Evolutionary conservation across 2,329 filamentous ascomycete genomes (phyloP), one percentile per base, ranked within the genome.

Genomic region (Ceratocystis diversiconidia): DNA sequence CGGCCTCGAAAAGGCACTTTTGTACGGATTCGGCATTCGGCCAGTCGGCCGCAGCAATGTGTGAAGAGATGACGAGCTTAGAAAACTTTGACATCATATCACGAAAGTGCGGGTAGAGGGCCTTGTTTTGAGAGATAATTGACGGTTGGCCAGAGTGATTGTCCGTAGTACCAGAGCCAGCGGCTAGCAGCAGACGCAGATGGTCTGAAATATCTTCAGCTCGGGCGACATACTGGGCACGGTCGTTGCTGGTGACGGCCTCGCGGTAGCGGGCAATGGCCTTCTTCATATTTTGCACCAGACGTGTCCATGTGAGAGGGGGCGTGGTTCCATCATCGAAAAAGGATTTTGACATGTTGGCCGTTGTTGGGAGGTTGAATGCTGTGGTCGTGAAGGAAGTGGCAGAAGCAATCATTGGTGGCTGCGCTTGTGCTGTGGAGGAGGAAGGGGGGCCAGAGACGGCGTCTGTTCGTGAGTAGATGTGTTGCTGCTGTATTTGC

Each of bases 51-150:
- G 92, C 91, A 48, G 94, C 94, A 73, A 99, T 96, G 73, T 99
- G 94, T 15, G 94, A 97, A 2, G 94, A 99, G 61, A 99, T 86
- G 57, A 99, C 94, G 8, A 99, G 81, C 75, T 99, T 99, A n/a
- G 94, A 97, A 74, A 99, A 99, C 71, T 95, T 92, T 57, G 94
- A 97, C 94, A 99, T 99, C 86, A 97, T 97, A 73, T 97, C 94
- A 64, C 94, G 83, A 76, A 99, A 99, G 75, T 97, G 92, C 28
- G 94, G 94, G 73, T 97, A 97, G 17, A 99, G 79, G 0, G 91
- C 89, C 75, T 97, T 97, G 79, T 99, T 99, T 4, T 90, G 95
- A 5, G 92, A 96, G 68, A 99, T 99, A 72, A 99, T 96, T n/a
- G 94, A 97, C 3, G 94, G 94, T 70, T 97, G 95, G 52, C 94